Evolutionary conservation across 1,284 basidiomycete genomes (phyloP), one percentile per base, ranked within the genome.

Genomic region (Rhodotorula sp.): DNA sequence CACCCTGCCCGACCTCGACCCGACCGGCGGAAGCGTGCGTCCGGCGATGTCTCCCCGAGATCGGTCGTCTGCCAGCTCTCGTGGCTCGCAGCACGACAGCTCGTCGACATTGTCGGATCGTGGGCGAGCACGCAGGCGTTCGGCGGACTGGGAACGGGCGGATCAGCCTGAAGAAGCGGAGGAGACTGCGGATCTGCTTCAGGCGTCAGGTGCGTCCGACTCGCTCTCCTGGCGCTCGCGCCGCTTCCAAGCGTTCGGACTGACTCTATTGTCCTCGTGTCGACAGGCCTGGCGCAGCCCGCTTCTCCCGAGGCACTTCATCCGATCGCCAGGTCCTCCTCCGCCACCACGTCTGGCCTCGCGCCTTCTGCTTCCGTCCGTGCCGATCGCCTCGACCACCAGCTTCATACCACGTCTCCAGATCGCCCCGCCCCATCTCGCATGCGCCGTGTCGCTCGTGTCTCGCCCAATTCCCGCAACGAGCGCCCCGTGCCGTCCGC

Each of bases 401-500:
- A 28, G 11, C 24, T 26, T 28, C 59, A 7, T 16, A 11, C 30
- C 26, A n/a, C 30, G 30, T 46, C 58, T 11, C 34, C 37, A 22
- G 9, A 59, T 26, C 44, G 48, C 24, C 30, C 58, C n/a, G 6
- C 28, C 26, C 51, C 47, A 8, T 34, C 65, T 31, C 53, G 67
- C n/a, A 63, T 70, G 64, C 55, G 68, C 44, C 34, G 68, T 11
- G 30, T 28, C 1, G 22, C 56, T 1, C 47, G 68, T 9, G 37
- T 59, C 6, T 66, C 68, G 11, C 68, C 68, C 24, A 61, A 67
- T 31, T 50, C 64, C 6, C 52, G 68, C 40, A 54, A 50, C 16
- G 68, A 70, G 60, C 68, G 64, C 15, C 47, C 68, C 3, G 68
- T 61, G 6, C 68, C 68, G 16, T 60, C 68, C 6, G 30, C 68